These are phyloP conservation scores for Ammopiptanthus mongolicus DNA, from an alignment of 306 rosid species.

Conservation along the genomic window DNA sequence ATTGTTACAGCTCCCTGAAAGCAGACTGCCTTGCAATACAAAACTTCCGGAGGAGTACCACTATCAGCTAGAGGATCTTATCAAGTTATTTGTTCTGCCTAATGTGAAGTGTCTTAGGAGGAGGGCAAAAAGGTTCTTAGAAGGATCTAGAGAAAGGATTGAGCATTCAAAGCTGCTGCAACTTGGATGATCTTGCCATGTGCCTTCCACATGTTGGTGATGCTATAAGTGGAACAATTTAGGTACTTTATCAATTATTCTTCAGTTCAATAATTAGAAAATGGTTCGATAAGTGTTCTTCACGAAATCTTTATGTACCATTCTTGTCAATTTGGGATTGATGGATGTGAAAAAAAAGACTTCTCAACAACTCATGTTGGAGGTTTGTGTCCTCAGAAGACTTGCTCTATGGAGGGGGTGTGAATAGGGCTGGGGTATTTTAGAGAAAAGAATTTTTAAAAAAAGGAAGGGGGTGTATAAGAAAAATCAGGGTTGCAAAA, in stretches of 20 bases:
- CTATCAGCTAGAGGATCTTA: slow-evolving; percentile 87
- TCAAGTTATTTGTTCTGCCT: slow-evolving; percentile 84
- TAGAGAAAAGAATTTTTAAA: no score
- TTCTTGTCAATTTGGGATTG: slow-evolving; percentile 6
- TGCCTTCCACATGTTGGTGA: slow-evolving; percentile 30
- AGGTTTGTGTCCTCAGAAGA: no score
- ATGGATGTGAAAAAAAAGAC: no score
- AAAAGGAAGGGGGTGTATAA: no score
- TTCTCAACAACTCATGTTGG: no score
- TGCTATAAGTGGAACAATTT: slow-evolving; percentile 23
- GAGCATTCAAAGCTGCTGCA: slow-evolving; percentile 52
- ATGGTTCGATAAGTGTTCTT: slow-evolving; percentile 7
- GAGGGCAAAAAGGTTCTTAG: slow-evolving; percentile 50
- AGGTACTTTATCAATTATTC: slow-evolving; percentile 24
- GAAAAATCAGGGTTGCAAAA: no score
- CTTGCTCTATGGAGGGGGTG: no score
- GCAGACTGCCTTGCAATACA: slow-evolving; percentile 52
- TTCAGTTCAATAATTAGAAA: slow-evolving; percentile 9
- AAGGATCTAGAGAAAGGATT: slow-evolving; percentile 90
- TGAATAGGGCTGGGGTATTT: no score
- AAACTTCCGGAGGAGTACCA: slow-evolving; percentile 99
- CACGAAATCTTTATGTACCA: neutral
- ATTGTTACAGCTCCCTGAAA: slow-evolving; percentile 61
- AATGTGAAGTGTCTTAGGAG: slow-evolving; percentile 77
- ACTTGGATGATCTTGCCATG: slow-evolving; percentile 69